A percentile compares a stretch with the other conserved stretches of the same genome.
These are phyloP conservation scores for Ogataea chonburiensis DNA, from an alignment of 805 yeast genomes.

Conservation along the genomic window DNA sequence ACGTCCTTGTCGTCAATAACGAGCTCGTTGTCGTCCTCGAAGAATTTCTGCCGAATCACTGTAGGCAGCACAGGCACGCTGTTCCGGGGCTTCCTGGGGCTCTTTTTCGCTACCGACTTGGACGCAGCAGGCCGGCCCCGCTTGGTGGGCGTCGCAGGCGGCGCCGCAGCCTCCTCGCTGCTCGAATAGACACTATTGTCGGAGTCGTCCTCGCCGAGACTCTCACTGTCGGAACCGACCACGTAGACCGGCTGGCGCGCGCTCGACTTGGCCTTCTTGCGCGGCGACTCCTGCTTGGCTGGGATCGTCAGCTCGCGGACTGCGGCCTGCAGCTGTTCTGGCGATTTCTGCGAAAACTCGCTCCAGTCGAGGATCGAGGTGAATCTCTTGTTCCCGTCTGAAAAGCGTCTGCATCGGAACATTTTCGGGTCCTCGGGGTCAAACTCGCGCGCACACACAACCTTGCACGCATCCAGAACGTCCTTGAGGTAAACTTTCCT, in stretches of 20 bases:
- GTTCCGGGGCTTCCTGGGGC: conserved; percentile 1
- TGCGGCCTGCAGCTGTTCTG: conserved; percentile 33
- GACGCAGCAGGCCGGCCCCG: conserved; percentile 5
- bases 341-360: conserved; percentile 29
- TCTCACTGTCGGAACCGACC: conserved; percentile 1
- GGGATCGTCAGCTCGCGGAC: conserved; percentile 33
- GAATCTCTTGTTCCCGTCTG: conserved; percentile 37
- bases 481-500: conserved; percentile 44
- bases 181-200: conserved; percentile 13
- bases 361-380: conserved; percentile 42
- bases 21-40: conserved; percentile 20
- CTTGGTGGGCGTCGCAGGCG: conserved; percentile 1
- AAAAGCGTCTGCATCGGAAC: conserved; percentile 43
- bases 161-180: conserved; percentile 8
- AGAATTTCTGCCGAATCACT: conserved; percentile 17
- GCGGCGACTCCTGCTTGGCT: conserved; percentile 19
- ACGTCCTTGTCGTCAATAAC: conserved; percentile 22
- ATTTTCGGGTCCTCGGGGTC: conserved; percentile 35
- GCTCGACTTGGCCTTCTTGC: conserved; percentile 4
- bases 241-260: conserved; percentile 3
- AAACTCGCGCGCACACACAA: conserved; percentile 41
- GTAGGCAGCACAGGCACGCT: conserved; percentile 14
- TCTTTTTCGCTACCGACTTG: conserved; percentile 7
- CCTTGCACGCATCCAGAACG: conserved; percentile 44
- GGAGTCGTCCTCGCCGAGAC: neutral